Base-by-base conservation (phyloP, 129 eudicot genomes). In the Solidago caesia region DNA sequence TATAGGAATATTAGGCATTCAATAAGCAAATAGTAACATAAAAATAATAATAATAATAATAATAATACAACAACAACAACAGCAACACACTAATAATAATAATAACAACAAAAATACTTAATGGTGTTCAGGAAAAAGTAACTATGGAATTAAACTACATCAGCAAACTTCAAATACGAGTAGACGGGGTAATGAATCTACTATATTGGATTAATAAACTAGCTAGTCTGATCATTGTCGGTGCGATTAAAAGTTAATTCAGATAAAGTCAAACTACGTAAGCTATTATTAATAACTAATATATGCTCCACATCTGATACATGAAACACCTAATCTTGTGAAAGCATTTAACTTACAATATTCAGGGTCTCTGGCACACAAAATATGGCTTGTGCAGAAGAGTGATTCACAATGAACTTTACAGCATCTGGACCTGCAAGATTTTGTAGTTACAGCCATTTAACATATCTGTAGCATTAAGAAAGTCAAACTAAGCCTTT, bases 341-440 rank as follows among this genome's bases (percentile, higher is more conserved):
- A 68, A 46, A 64, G 6, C 8, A 47, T 58, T 29, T 59, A 72
- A 80, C 98, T 86, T 71, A 93, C 98, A 81, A 75, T 82, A 49
- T 86, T 72, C 71, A 90, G 77, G n/a, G 96, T 90, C 65, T 84
- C 78, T 26, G 84, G 85, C 67, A 83, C 98, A 83, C 98, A 93
- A 78, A 93, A 93, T 80, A 93, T 84, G 56, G 96, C 96, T 82
- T 85, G 85, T 65, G 87, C 73, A 71, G 86, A 77, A 52, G 96
- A 89, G 77, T 93, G 98, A 82, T 93, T 93, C 58, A 86, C 90
- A 59, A 93, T 90, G 63, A 67, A 93, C 64, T 87, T 86, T 43
- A 88, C 98, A 66, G 98, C 98, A 71, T 86, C 96, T 26, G 98
- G 98, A 59, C 98, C 98, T 93, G 85, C 82, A 82, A 44, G 66